These are phyloP conservation scores for Phytopythium sindhum DNA, from an alignment of 352 stramenopile genomes.

Conservation along the genomic window DNA sequence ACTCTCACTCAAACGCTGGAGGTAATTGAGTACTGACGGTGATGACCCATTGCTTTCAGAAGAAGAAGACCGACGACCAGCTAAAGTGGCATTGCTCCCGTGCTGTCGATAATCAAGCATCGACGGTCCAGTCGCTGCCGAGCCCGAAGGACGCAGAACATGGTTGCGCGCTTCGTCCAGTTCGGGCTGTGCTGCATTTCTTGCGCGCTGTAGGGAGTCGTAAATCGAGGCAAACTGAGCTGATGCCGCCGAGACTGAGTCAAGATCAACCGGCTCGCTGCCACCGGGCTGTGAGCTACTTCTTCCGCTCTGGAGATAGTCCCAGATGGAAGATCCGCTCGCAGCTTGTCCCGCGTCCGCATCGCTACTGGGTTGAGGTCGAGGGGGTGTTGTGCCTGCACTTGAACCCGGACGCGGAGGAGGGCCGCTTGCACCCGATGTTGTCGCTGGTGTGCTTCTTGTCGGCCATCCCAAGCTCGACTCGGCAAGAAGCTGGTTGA, in stretches of 20 bases:
- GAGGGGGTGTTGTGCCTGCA: neutral
- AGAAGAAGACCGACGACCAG: neutral
- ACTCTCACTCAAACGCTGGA: neutral
- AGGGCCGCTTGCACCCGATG: neutral
- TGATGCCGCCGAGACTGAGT: neutral
- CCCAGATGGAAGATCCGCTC: neutral
- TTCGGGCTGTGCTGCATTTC: neutral
- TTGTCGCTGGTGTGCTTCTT: neutral
- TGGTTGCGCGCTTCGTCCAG: neutral
- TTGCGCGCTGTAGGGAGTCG: neutral
- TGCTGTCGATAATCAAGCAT: neutral
- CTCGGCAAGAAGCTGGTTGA: neutral
- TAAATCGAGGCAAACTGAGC: neutral
- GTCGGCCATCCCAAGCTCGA: constrained; percentile 3
- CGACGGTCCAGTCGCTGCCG: neutral
- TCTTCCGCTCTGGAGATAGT: neutral
- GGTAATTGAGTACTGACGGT: neutral
- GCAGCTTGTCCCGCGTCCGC: neutral
- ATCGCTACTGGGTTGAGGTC: too few relatives aligned
- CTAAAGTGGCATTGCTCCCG: neutral
- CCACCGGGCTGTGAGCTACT: neutral
- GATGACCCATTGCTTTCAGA: neutral
- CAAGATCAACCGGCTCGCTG: neutral
- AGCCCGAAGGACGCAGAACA: neutral
- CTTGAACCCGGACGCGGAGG: neutral